Evolutionary conservation across 306 rosid genomes (phyloP), one percentile per base, ranked within the genome.

Genomic region (Cyclanthera cordifolia): DNA sequence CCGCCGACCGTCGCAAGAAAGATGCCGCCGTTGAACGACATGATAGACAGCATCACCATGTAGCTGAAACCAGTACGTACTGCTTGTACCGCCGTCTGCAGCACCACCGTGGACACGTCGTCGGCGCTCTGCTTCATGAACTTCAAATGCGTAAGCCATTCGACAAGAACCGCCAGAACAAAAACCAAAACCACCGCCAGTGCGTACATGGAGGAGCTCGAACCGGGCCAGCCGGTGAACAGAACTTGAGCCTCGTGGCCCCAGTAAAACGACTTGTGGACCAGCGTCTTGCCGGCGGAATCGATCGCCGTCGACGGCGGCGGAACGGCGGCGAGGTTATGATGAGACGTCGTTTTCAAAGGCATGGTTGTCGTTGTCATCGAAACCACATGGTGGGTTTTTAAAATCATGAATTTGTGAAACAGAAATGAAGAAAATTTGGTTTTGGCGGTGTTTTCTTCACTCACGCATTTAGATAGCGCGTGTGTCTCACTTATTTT

Each of bases 11-110:
- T 88, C 4, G 76, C 90, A 2, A 89, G 6, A 74, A 89, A 85
- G 56, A 89, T 80, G 4, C 93, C 90, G 0, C 84, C 78, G 27
- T 89, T 89, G 79, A 86, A 86, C 60, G 96, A 86, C 90, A 89
- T 87, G 15, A 83, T 87, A 0, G 94, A 75, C 23, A 86, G 78
- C 94, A 85, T 85, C 24, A 87, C 84, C 85, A 83, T 58, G 65
- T 89, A 89, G 30, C 78, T 69, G n/a, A 85, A 65, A 5, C 70
- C 87, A 0, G 79, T 59, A 66, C 87, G 87, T 16, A 81, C 63
- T 7, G 82, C 81, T 55, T 89, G 78, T 24, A 86, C 19, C 46
- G 82, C 78, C 13, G 90, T 80, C 67, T 69, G 81, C 3, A 80
- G 19, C 2, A 80, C 73, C 0, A 76, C 76, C 43, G 45, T 76